Conservation (phyloP, 2,329 filamentous ascomycete species). For the Aspergillus thermomutatus region DNA sequence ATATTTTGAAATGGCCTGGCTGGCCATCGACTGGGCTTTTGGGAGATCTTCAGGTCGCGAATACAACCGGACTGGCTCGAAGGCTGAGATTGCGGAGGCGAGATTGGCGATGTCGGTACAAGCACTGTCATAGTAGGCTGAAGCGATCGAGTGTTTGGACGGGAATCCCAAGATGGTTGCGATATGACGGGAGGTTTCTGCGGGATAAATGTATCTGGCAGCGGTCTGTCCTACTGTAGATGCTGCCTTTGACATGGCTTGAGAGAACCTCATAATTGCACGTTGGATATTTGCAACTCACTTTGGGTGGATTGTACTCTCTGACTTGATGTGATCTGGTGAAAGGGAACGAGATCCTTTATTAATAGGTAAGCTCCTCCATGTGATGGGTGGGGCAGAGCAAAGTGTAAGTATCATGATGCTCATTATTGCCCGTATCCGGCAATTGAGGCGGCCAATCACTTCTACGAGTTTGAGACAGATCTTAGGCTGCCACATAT, state of each 20-base stretch:
- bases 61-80: constrained; percentile 32
- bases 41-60: constrained; percentile 21
- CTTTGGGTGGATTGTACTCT: too few species aligned
- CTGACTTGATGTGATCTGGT: too few species aligned
- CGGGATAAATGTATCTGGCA: constrained; percentile 13
- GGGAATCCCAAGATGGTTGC: constrained; percentile 29
- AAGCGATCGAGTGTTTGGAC: constrained; percentile 20
- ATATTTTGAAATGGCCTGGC: constrained; percentile 4
- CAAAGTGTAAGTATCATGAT: background rate
- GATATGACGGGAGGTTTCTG: constrained; percentile 21
- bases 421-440: background rate
- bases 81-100: constrained; percentile 25
- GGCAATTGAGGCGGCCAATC: background rate
- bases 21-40: constrained; percentile 10
- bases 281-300: background rate
- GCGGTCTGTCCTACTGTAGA: background rate
- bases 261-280: background rate
- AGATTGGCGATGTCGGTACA: constrained; percentile 25
- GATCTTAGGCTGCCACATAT: background rate
- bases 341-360: too few species aligned
- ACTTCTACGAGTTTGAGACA: too few species aligned
- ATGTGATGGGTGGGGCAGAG: too few species aligned
- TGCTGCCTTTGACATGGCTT: background rate
- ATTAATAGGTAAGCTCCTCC: background rate
- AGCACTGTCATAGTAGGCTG: constrained; percentile 16